These are phyloP conservation scores for Triticum turgidum DNA, from an alignment of 176 grass and related monocot genomes.

Conservation along the genomic window DNA sequence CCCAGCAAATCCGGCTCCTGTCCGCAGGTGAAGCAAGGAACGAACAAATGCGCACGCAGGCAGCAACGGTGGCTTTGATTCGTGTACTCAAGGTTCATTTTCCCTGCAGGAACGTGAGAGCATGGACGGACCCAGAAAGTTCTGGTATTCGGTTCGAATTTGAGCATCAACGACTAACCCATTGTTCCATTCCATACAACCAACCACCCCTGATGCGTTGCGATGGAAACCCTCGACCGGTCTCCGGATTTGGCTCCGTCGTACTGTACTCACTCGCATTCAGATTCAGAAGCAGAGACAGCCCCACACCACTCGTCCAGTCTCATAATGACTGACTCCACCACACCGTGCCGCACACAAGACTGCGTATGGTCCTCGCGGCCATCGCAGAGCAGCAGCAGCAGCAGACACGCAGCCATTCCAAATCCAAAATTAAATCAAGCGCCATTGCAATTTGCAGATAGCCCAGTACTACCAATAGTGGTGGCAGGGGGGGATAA, in stretches of 20 bases:
- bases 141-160: background rate
- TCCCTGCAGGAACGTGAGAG: background rate
- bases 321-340: constrained; percentile 18
- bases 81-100: too few species aligned
- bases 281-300: background rate
- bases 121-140: background rate
- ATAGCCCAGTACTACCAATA: background rate
- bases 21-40: background rate
- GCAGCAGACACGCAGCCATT: background rate
- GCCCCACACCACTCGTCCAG: background rate
- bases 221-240: background rate
- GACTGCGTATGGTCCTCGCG: constrained; percentile 15
- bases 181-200: background rate
- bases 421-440: background rate
- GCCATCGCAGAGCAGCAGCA: background rate
- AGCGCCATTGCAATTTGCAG: constrained; percentile 7
- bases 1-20: constrained; percentile 9
- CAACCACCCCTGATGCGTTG: background rate
- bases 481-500: background rate
- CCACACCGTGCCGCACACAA: background rate
- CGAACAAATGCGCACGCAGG: background rate
- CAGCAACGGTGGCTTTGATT: background rate
- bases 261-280: background rate
- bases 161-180: background rate
- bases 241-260: background rate